phyloP scores from a whole-genome alignment of 2,329 filamentous ascomycete species.

The Epichloe amarillans region DNA sequence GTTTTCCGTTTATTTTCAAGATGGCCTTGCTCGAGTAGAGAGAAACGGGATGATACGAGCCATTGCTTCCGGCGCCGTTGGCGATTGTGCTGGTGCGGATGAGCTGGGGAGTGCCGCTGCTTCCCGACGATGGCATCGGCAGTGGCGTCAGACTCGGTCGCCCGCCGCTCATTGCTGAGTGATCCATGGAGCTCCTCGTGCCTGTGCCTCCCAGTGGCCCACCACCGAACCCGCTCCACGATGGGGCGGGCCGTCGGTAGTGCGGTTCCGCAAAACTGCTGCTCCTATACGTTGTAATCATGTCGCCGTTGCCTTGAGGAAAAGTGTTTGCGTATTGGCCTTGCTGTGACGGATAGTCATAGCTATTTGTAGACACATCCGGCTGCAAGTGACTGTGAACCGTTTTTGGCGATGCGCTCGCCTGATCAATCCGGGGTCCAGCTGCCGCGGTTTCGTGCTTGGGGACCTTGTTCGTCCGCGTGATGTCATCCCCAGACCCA shows the following conservation, averaged over 20 bases:
- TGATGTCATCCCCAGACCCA: conserved; percentile 33
- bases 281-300: conserved; percentile 43
- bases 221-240: conserved; percentile 30
- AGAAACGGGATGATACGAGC: conserved; percentile 62
- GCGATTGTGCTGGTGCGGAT: conserved; percentile 43
- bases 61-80: conserved; percentile 21
- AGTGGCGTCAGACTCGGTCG: conserved; percentile 34
- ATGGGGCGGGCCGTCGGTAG: conserved; percentile 25
- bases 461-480: conserved; percentile 22
- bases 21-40: conserved; percentile 75
- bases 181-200: conserved; percentile 28
- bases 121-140: conserved; percentile 30
- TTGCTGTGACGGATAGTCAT: conserved; percentile 31
- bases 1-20: conserved; percentile 72
- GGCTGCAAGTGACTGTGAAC: conserved; percentile 24
- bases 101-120: conserved; percentile 30
- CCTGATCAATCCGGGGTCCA: conserved; percentile 24
- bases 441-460: conserved; percentile 25
- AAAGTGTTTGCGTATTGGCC: conserved; percentile 27
- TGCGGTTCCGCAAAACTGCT: conserved; percentile 36
- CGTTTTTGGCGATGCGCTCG: conserved; percentile 29
- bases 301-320: conserved; percentile 31
- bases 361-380: conserved; percentile 29
- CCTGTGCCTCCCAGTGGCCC: conserved; percentile 18
- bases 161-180: conserved; percentile 25